These are phyloP conservation scores for Tilletia walkeri DNA, from an alignment of 1,284 basidiomycete species.

Conservation along the genomic window DNA sequence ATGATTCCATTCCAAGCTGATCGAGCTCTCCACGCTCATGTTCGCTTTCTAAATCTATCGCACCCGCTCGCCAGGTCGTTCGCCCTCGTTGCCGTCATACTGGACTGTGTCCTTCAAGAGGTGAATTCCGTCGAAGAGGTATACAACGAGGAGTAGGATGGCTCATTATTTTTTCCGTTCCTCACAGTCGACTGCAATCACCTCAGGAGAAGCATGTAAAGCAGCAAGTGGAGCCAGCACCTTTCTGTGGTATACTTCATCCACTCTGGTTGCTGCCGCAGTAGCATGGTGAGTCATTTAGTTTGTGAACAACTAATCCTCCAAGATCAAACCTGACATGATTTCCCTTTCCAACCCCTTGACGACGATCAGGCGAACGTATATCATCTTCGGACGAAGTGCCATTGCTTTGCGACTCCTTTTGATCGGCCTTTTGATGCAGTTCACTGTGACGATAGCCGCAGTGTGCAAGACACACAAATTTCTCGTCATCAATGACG, in stretches of 20 bases:
- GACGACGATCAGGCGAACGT: neutral
- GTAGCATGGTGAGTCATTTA: neutral
- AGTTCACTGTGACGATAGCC: neutral
- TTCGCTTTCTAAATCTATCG: too few relatives aligned
- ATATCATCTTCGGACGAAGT: slow-evolving; percentile 12
- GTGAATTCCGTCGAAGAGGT: neutral
- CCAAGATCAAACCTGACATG: too few relatives aligned
- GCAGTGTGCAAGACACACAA: neutral
- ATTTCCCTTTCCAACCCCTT: neutral
- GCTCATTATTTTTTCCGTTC: neutral
- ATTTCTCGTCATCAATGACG: neutral
- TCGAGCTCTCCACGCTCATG: neutral
- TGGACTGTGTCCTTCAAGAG: neutral
- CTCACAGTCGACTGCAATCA: neutral
- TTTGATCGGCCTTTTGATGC: neutral
- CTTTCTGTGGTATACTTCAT: neutral
- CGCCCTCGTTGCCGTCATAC: neutral
- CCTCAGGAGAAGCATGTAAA: neutral
- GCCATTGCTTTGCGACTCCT: neutral
- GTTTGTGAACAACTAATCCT: neutral
- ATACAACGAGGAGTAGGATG: neutral
- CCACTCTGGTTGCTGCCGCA: neutral
- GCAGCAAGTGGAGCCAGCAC: neutral
- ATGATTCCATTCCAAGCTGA: neutral
- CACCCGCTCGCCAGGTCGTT: neutral